Percentiles rank a stretch among this genome's conserved stretches.
Evolutionary conservation across 2,329 filamentous ascomycete genomes (phyloP).

Genomic region (Nannizziopsis barbatae): DNA sequence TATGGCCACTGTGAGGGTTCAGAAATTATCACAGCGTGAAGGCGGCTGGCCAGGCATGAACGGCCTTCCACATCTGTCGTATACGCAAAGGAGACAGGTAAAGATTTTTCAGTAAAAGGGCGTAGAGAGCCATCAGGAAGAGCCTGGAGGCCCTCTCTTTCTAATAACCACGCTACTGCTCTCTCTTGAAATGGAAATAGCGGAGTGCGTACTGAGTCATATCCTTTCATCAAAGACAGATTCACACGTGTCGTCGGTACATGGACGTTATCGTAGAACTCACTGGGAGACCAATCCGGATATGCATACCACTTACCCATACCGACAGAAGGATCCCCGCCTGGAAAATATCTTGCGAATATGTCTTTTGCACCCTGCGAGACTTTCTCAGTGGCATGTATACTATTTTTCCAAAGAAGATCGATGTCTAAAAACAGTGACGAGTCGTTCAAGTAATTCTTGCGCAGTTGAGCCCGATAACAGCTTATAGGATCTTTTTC

Average conservation of each 20-base stretch:
- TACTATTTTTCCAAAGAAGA: constrained; percentile 29
- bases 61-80: constrained; percentile 30
- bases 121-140: constrained; percentile 24
- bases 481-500: constrained; percentile 20
- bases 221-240: constrained; percentile 28
- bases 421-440: constrained; percentile 24
- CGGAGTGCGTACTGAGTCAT: constrained; percentile 26
- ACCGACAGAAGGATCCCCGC: background rate
- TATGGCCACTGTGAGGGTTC: constrained; percentile 28
- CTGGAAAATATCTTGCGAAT: constrained; percentile 23
- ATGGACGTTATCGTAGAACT: constrained; percentile 41
- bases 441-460: constrained; percentile 13
- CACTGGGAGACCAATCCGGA: constrained; percentile 19
- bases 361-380: constrained; percentile 15
- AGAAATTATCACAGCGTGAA: constrained; percentile 32
- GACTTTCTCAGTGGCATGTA: constrained; percentile 18
- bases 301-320: background rate
- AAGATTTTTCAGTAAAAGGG: constrained; percentile 12
- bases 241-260: constrained; percentile 29
- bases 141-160: constrained; percentile 33
- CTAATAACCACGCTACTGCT: constrained; percentile 38
- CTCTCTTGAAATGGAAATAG: constrained; percentile 42
- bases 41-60: constrained; percentile 32
- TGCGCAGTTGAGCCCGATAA: constrained; percentile 25
- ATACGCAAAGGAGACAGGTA: constrained; percentile 32